Evolutionary conservation across 2,329 filamentous ascomycete species (phyloP), one percentile per base, ranked within the genome.

Genomic region (Incumbomyces lentus): DNA sequence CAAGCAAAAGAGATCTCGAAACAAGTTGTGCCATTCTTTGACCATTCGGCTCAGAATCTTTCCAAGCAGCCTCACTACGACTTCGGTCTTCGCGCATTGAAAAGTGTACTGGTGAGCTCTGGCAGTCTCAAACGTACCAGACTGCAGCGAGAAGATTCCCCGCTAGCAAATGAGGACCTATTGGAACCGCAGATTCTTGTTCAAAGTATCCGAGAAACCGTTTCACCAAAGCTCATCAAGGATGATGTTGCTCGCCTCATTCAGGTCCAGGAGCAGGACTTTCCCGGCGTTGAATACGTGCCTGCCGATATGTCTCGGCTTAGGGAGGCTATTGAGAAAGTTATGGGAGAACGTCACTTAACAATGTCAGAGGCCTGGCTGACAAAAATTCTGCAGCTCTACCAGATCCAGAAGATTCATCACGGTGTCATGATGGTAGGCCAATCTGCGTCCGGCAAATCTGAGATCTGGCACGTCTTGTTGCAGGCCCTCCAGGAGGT

Each of bases 391-490:
- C 74, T 98, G 7, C 92, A 99, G 64, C 77, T 98, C 2, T 96
- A 95, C 64, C 92, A 99, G 64, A 99, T 99, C 52, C 92, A 96
- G 65, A 85, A 82, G 55, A 88, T 98, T 49, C 92, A 99, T 60
- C 92, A 99, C 58, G 92, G 92, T 82, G 92, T 99, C 22, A 99
- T 99, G 93, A 96, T 98, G 92, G 92, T 99, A 8, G 92, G 92
- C 52, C 88, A 86, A 60, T 95, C 93, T 26, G 92, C 93, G n/a
- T 84, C 90, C 38, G 93, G 93, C 62, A 99, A 99, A 69, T 95
- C 92, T 34, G 81, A 85, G 1, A 86, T 92, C 4, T 99, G 93
- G 92, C 88, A 86, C 60, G 80, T 94, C 35, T 74, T 99, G 43
- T 76, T 98, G 16, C 85, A 93, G 59, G 92, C 93, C 13, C 69